Base-by-base conservation (phyloP, 768 basidiomycete genomes). In the Boletellus ananas region DNA sequence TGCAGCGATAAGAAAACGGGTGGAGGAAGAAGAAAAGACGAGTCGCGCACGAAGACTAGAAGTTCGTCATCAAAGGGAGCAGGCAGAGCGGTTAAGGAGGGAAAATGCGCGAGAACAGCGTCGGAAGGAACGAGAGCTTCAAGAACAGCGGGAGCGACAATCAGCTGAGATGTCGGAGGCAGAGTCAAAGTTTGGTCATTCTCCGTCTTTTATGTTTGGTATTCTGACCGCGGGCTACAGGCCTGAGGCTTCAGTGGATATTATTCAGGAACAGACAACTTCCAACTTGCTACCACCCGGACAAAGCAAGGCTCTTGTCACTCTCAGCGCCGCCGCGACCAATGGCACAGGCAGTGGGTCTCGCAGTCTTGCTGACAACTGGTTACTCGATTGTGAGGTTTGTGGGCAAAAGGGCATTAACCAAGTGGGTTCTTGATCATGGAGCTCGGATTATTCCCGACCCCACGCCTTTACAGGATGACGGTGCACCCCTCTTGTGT, bases 381-480 rank as follows among this genome's bases (percentile, higher is more conserved):
- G 93, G 93, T 83, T 90, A 49, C 70, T 96, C 20, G 85, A 90
- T 60, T 96, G 93, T 62, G 93, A 95, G 63, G 76, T 95, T 34
- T 96, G 93, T 65, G 75, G 75, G 47, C 79, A 79, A 52, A 74
- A 73, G 21, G 90, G 90, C 9, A 68, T 82, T 49, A 94, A 94
- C 58, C 65, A 85, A 57, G 92, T 91, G 56, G 52, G 82, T 72
- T 44, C 18, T 23, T 47, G 10, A 38, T 31, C 35, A 2, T 29
- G 9, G 31, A n/a, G 35, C 12, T 35, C 35, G 14, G 34, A 11
- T n/a, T 18, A 34, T 18, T 34, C 10, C 58, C 36, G 35, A 59
- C 42, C 36, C 41, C 54, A 56, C 45, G 36, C 25, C 49, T 35
- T 33, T 34, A 10, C 52, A 94, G 92, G 89, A 93, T 52, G 90